phyloP scores from a whole-genome alignment of 495 filamentous ascomycete species.

The Friedmanniomyces simplex region DNA sequence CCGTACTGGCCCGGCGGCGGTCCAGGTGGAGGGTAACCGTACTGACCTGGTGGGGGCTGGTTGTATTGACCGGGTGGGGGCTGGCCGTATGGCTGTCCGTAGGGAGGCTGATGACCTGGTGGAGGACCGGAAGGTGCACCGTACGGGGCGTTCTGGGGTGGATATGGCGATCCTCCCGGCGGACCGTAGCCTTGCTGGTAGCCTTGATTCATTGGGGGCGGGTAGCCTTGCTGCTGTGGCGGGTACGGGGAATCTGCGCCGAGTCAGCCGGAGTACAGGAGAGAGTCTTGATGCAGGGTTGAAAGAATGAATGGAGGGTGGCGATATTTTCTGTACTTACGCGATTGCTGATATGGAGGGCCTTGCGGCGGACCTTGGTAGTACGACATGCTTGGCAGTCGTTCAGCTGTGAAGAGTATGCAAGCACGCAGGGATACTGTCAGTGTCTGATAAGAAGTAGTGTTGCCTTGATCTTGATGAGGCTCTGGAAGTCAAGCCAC shows the following conservation, averaged over 20 bases:
- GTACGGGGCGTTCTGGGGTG: slow-evolving; percentile 24
- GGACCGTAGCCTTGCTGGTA: slow-evolving; percentile 30
- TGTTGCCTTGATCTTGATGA: too few relatives aligned
- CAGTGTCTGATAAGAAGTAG: too few relatives aligned
- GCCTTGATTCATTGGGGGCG: slow-evolving; percentile 14
- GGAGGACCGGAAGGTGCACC: slow-evolving; percentile 11
- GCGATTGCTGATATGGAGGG: slow-evolving; percentile 6
- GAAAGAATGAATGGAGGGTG: background rate
- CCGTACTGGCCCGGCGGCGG: slow-evolving; percentile 15
- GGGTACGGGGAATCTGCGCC: slow-evolving; percentile 14
- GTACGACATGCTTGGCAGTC: slow-evolving; percentile 1
- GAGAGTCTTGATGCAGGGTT: background rate
- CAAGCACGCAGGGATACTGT: background rate
- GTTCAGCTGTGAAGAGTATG: background rate
- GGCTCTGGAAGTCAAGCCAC: too few relatives aligned
- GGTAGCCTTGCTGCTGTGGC: slow-evolving; percentile 18
- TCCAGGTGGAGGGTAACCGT: background rate
- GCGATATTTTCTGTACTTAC: background rate
- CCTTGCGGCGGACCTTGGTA: slow-evolving; percentile 11
- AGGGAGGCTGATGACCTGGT: background rate
- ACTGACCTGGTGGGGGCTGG: slow-evolving; percentile 9
- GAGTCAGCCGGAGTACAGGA: background rate
- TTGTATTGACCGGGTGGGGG: slow-evolving; percentile 9
- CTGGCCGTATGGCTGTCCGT: slow-evolving; percentile 8
- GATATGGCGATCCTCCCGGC: slow-evolving; percentile 31